phyloP scores from a whole-genome alignment of 148 eudicot species.

The Vaccinium macrocarpon region DNA sequence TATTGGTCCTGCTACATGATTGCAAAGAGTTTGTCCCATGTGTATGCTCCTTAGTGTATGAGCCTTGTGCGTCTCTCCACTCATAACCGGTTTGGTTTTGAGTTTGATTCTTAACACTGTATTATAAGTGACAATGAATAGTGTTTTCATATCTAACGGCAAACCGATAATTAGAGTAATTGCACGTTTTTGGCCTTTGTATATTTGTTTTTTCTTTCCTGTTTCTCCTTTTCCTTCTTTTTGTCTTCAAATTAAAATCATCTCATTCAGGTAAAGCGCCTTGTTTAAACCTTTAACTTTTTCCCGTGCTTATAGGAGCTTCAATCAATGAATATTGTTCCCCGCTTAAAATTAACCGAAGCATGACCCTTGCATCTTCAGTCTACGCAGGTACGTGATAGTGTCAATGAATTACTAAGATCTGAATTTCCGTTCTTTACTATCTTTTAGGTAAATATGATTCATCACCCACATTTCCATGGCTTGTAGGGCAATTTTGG shows the following conservation, averaged over 20 bases:
- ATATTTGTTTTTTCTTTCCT: background rate
- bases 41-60: background rate
- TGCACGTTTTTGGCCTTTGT: background rate
- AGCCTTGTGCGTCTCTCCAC: background rate
- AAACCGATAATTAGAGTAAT: background rate
- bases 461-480: background rate
- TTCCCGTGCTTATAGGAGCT: constrained; percentile 48
- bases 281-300: no score
- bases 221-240: background rate
- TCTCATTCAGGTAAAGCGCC: background rate
- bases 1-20: background rate
- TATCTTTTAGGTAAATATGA: background rate
- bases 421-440: background rate
- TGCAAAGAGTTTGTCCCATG: background rate
- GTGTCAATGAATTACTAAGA: background rate
- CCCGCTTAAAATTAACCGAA: constrained; percentile 67
- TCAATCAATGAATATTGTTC: constrained; percentile 87
- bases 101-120: background rate
- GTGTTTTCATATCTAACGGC: background rate
- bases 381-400: background rate
- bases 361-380: constrained; percentile 25
- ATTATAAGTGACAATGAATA: background rate
- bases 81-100: background rate
- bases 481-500: background rate
- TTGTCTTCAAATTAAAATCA: no score